Evolutionary conservation across 2,329 filamentous ascomycete species (phyloP).

Genomic region (Pseudopyricularia javanii): DNA sequence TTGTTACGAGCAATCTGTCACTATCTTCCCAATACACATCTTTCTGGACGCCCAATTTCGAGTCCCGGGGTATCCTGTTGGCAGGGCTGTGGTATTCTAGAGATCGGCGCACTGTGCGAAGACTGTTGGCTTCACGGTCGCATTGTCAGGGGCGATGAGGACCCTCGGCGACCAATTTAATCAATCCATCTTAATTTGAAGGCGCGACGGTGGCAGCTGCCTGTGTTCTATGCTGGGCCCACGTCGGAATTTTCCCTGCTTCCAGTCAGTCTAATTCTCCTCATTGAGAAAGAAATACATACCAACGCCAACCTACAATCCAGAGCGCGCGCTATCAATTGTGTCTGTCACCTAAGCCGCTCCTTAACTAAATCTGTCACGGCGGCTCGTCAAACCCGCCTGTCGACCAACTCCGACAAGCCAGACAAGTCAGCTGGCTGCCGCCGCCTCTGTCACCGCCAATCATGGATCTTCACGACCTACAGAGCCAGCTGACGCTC

Average conservation of each 20-base stretch:
- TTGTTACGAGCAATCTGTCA: neutral
- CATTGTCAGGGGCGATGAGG: neutral
- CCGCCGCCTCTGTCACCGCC: neutral
- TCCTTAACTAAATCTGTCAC: too few relatives aligned
- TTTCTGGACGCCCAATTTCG: too few relatives aligned
- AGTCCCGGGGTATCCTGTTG: too few relatives aligned
- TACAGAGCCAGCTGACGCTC: constrained; percentile 39
- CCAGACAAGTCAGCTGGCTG: neutral
- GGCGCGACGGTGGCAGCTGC: neutral
- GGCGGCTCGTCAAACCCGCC: too few relatives aligned
- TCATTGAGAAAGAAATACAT: too few relatives aligned
- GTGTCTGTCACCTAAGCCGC: too few relatives aligned
- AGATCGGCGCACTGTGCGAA: neutral
- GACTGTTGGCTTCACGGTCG: neutral
- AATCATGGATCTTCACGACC: constrained; percentile 51
- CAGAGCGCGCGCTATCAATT: too few relatives aligned
- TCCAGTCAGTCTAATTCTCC: too few relatives aligned
- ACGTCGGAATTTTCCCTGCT: too few relatives aligned
- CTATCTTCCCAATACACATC: neutral
- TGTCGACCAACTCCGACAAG: neutral
- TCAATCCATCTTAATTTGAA: neutral
- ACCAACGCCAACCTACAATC: too few relatives aligned
- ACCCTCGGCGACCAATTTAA: too few relatives aligned
- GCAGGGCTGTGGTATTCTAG: too few relatives aligned
- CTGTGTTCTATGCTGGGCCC: neutral